Base-by-base conservation (phyloP, 2,329 filamentous ascomycete genomes). In the Cladobotryum mycophilum region DNA sequence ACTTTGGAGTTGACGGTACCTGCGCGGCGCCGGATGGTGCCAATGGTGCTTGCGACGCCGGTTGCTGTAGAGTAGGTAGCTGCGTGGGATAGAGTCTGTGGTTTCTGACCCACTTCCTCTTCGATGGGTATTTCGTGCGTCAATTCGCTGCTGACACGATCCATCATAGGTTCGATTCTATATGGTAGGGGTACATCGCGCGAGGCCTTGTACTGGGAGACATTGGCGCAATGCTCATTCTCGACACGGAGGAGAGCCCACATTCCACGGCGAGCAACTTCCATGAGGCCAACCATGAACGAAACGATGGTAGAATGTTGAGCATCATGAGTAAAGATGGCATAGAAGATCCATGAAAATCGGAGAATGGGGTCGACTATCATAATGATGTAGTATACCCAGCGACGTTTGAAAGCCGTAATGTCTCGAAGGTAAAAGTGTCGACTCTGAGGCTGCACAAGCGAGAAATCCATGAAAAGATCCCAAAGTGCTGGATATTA, bases 171-270 rank as follows among this genome's bases (percentile, higher is more conserved):
- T 51, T 80, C 74, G 43, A 84, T 70, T 45, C 81, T 76, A 64
- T 96, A 97, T 0, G 92, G 92, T 0, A 97, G 76, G 0, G 89
- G 89, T 0, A 95, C 80, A 61, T 96, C 91, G 50, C 92, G 80
- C 2, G 85, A 89, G 4, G 93, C 93, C 56, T 95, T 90, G 76
- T 95, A 95, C 58, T 89, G 84, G 15, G 84, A 81, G 2, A 99
- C 92, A 60, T 96, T 96, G 49, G 86, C 85, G 69, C 90, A 96
- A 70, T 99, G 93, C 62, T 99, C 93, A 67, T 99, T 99, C 68
- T 99, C 93, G 22, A 99, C 91, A 38, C 93, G 88, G 66, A 99
- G 87, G 4, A 97, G 75, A 0, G 86, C 85, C 93, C 93, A 99
- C 64, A 96, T 82, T 54, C 89, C 91, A 64, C 93, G 76, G 33